A percentile compares a stretch with the other conserved stretches of the same genome.
Evolutionary conservation across 768 basidiomycete genomes (phyloP).

Genomic region (Tylopilus sp.): DNA sequence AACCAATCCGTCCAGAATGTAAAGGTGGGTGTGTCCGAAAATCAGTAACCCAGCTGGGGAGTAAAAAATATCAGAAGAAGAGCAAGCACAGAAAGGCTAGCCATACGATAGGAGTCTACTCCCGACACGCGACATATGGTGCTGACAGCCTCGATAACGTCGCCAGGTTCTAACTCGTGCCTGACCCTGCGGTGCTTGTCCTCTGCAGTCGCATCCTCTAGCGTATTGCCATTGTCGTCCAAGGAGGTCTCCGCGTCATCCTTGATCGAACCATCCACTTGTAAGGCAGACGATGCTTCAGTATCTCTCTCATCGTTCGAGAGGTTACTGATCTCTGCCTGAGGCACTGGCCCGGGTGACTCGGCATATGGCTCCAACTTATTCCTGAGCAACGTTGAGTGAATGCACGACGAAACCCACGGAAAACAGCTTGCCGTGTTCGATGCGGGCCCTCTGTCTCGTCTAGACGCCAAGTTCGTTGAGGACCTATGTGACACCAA

Average conservation of each 20-base stretch:
- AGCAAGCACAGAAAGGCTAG: background rate
- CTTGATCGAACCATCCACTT: conserved; percentile 13
- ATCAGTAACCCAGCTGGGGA: conserved; percentile 75
- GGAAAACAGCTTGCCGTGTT: conserved; percentile 53
- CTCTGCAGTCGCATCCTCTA: conserved; percentile 77
- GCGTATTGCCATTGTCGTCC: conserved; percentile 35
- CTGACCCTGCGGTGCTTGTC: conserved; percentile 87
- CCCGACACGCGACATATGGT: conserved; percentile 88
- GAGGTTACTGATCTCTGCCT: conserved; percentile 31
- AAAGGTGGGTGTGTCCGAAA: conserved; percentile 79
- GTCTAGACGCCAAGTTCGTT: conserved; percentile 71
- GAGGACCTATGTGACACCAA: conserved; percentile 59
- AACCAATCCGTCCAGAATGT: conserved; percentile 87
- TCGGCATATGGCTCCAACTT: conserved; percentile 68
- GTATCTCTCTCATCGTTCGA: conserved; percentile 36
- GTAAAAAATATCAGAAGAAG: background rate
- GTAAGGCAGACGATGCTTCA: conserved; percentile 44
- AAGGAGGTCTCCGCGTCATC: conserved; percentile 10
- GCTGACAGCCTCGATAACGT: conserved; percentile 81
- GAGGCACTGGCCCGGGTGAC: conserved; percentile 34
- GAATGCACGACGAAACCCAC: background rate
- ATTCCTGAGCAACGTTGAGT: conserved; percentile 46
- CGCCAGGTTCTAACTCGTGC: conserved; percentile 84
- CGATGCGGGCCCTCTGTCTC: conserved; percentile 91
- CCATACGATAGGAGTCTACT: conserved; percentile 86